These are phyloP conservation scores for Datura wrightii DNA, from an alignment of 257 asterid species.

Conservation along the genomic window DNA sequence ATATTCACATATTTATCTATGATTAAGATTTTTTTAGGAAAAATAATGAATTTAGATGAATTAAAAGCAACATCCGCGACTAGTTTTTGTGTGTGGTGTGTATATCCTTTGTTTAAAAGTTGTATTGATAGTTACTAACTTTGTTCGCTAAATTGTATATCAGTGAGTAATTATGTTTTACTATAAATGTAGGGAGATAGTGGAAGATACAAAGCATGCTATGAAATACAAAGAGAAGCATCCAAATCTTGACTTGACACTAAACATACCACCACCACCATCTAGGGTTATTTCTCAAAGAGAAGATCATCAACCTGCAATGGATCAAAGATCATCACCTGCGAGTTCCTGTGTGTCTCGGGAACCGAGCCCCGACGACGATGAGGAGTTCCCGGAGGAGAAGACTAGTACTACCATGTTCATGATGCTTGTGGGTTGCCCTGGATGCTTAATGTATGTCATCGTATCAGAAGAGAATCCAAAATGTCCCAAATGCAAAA, in stretches of 20 bases:
- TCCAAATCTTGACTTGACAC: conserved; percentile 55
- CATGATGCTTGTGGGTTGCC: conserved; percentile 64
- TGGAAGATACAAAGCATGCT: neutral
- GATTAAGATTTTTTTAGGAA: neutral
- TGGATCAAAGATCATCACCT: conserved; percentile 41
- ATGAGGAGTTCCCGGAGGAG: conserved; percentile 9
- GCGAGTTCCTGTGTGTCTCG: conserved; percentile 55
- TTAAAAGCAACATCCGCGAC: too few species aligned
- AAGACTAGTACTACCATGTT: neutral
- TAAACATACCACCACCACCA: conserved; percentile 49
- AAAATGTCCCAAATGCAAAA: conserved; percentile 62
- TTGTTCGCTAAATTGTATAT: neutral
- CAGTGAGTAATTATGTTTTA: neutral
- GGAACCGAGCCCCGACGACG: conserved; percentile 41
- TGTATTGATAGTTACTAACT: too few species aligned
- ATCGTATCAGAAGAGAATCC: conserved; percentile 54
- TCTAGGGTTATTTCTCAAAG: neutral
- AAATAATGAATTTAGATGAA: neutral
- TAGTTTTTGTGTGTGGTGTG: neutral
- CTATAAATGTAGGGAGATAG: conserved; percentile 1
- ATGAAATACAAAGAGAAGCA: conserved; percentile 43
- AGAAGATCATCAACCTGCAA: too few species aligned
- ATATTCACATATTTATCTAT: neutral
- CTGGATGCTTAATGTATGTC: conserved; percentile 59
- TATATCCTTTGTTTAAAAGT: neutral